Conservation (phyloP, 305 asterid species). For the Fraxinus latifolia region DNA sequence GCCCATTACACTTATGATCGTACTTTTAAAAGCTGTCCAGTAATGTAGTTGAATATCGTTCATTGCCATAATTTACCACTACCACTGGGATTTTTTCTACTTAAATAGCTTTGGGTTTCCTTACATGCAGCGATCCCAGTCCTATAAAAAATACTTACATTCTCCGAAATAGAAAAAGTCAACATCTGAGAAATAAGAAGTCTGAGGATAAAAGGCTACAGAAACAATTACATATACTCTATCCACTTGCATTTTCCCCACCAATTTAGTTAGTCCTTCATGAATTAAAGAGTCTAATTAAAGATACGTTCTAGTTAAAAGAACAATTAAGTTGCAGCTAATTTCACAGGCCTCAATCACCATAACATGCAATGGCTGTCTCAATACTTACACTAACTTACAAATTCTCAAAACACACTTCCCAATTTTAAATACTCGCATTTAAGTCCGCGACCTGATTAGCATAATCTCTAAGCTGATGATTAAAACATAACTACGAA, state of each 20-base stretch:
- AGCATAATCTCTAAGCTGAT: neutral
- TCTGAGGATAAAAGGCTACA: neutral
- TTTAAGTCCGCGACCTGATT: neutral
- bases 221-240: neutral
- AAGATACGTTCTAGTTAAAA: neutral
- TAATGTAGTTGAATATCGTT: neutral
- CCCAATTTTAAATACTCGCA: neutral
- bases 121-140: neutral
- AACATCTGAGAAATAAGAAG: neutral
- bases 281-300: neutral
- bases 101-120: neutral
- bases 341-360: neutral
- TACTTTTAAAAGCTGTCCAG: neutral
- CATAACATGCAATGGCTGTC: neutral
- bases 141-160: neutral
- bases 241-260: neutral
- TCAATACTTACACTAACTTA: neutral
- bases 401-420: neutral
- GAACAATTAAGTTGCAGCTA: neutral
- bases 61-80: neutral
- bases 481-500: neutral
- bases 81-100: neutral
- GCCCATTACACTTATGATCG: neutral
- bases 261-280: neutral
- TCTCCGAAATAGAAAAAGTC: neutral